Percentiles rank a stretch among this genome's conserved stretches.
phyloP scores from a whole-genome alignment of 169 alveolate genomes.

The Cystoisospora suis region DNA sequence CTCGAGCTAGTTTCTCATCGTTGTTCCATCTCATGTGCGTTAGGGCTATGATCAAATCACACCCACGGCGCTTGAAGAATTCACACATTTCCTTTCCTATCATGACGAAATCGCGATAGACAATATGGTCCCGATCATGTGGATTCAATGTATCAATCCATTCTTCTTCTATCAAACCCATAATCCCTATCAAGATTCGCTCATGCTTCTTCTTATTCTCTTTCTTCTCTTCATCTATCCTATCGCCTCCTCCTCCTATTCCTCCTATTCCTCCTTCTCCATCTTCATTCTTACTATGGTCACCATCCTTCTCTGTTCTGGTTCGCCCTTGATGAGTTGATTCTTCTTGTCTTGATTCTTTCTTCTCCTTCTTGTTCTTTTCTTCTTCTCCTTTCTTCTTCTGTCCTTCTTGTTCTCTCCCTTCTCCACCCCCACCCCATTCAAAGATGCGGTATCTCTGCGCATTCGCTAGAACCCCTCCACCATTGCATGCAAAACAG shows the following conservation, averaged over 20 bases:
- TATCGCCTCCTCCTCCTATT: too few species aligned
- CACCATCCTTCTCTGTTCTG: too few species aligned
- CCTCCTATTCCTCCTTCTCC: slow-evolving; percentile 82
- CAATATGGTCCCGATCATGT: neutral
- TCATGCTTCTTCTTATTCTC: too few species aligned
- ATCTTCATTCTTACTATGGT: too few species aligned
- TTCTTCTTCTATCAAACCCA: neutral
- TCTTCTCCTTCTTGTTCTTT: too few species aligned
- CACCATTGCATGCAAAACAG: slow-evolving; percentile 72
- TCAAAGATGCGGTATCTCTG: slow-evolving; percentile 77
- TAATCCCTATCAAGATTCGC: neutral
- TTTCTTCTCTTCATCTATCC: too few species aligned
- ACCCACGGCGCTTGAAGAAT: slow-evolving; percentile 70
- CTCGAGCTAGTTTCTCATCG: slow-evolving; percentile 77
- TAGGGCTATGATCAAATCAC: slow-evolving; percentile 84
- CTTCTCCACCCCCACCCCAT: slow-evolving; percentile 80
- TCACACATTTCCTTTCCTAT: slow-evolving; percentile 27
- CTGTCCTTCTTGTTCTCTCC: too few species aligned
- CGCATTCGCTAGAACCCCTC: slow-evolving; percentile 61
- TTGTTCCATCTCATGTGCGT: slow-evolving; percentile 86
- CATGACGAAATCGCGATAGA: slow-evolving; percentile 33
- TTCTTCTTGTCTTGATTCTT: too few species aligned
- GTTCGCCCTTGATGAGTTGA: too few species aligned
- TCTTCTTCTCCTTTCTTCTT: too few species aligned
- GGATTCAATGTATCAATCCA: neutral